Conservation (phyloP, 805 yeast species). For the Lipomyces sp. region DNA sequence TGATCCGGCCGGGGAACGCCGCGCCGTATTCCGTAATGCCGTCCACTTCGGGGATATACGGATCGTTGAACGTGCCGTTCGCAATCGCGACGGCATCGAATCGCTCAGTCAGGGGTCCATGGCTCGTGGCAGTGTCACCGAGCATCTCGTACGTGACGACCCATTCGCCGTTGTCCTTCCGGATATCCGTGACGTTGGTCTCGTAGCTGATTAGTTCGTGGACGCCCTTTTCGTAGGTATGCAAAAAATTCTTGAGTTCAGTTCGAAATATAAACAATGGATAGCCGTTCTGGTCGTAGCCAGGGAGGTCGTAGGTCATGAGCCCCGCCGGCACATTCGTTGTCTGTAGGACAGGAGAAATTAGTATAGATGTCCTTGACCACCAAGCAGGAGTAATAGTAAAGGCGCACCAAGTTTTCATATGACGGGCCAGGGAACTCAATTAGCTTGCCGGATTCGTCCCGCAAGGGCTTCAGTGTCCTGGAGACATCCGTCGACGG, state of each 20-base stretch:
- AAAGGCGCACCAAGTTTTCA: constrained; percentile 48
- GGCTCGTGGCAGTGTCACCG: background rate
- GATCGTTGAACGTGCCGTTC: constrained; percentile 61
- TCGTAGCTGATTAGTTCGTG: constrained; percentile 44
- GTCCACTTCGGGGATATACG: constrained; percentile 53
- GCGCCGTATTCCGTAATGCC: constrained; percentile 52
- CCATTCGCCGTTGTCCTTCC: constrained; percentile 45
- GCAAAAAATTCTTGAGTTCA: constrained; percentile 61
- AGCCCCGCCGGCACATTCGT: constrained; percentile 63
- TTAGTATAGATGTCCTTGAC: background rate
- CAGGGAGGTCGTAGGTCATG: constrained; percentile 61
- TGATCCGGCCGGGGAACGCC: constrained; percentile 46
- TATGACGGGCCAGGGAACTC: constrained; percentile 59
- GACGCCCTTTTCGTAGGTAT: constrained; percentile 49
- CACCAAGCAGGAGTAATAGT: background rate
- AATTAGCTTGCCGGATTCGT: constrained; percentile 30
- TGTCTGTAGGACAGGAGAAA: constrained; percentile 37
- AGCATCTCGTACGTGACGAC: constrained; percentile 36
- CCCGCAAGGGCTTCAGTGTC: constrained; percentile 26
- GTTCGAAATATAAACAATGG: constrained; percentile 58
- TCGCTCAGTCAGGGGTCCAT: constrained; percentile 14
- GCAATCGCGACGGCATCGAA: constrained; percentile 65
- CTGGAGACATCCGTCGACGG: constrained; percentile 38
- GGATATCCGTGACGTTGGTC: constrained; percentile 48
- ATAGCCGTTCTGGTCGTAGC: constrained; percentile 40